These are phyloP conservation scores for Cladosporium cucumerinum DNA, from an alignment of 2,329 filamentous ascomycete genomes.

Conservation along the genomic window DNA sequence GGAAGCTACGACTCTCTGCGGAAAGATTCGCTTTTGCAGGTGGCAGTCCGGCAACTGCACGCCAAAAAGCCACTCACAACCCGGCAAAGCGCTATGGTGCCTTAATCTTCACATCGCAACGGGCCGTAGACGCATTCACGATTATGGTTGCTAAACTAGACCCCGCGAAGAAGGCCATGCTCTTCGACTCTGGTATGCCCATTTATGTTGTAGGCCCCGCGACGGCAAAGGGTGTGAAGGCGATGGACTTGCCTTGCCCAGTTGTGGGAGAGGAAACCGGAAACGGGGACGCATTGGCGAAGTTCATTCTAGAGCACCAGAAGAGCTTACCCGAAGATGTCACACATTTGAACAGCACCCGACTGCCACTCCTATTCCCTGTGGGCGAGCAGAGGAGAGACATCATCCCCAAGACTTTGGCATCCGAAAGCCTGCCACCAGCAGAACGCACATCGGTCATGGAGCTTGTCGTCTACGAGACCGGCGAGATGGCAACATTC, in stretches of 20 bases:
- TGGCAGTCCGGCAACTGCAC: conserved; percentile 26
- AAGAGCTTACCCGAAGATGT: conserved; percentile 38
- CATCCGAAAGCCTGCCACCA: conserved; percentile 51
- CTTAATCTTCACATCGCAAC: conserved; percentile 80
- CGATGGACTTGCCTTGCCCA: conserved; percentile 50
- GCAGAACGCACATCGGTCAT: conserved; percentile 62
- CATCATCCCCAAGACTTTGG: conserved; percentile 79
- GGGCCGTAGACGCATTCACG: conserved; percentile 75
- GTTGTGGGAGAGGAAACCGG: conserved; percentile 80
- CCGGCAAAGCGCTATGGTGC: conserved; percentile 59
- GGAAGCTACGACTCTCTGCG: conserved; percentile 53
- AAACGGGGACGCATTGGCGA: conserved; percentile 75
- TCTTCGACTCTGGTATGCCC: conserved; percentile 50
- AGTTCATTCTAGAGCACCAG: conserved; percentile 78
- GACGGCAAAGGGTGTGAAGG: conserved; percentile 68
- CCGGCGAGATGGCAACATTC: conserved; percentile 77
- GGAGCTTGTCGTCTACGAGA: conserved; percentile 84
- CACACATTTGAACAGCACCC: conserved; percentile 35
- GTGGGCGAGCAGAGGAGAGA: conserved; percentile 88
- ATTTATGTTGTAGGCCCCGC: conserved; percentile 81
- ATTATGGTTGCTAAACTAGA: conserved; percentile 56
- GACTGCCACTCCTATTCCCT: conserved; percentile 73
- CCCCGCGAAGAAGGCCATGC: conserved; percentile 31
- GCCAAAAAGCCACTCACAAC: conserved; percentile 32
- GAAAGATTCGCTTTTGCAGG: conserved; percentile 40